A percentile compares a stretch with the other conserved stretches of the same genome.
Conservation (phyloP, 73 alveolate genomes). For the Effrenium voratum region DNA sequence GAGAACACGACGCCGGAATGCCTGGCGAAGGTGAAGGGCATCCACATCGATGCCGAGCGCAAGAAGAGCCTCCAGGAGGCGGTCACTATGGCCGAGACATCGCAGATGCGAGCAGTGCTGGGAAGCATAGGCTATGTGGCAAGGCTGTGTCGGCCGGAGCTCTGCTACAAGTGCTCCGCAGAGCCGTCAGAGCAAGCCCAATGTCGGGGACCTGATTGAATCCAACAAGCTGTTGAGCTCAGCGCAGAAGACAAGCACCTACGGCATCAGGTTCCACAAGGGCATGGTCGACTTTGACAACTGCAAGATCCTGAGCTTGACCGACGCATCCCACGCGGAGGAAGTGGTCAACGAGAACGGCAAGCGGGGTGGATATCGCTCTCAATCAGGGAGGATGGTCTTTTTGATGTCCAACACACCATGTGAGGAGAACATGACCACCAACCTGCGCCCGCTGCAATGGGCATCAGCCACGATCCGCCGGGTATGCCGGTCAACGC, state of each 20-base stretch:
- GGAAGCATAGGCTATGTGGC: background rate
- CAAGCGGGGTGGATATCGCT: background rate
- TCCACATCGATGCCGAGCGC: background rate
- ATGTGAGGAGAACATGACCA: background rate
- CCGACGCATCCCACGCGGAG: conserved; percentile 9
- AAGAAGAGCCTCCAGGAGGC: background rate
- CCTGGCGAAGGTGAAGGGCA: background rate
- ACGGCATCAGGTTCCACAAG: conserved; percentile 2
- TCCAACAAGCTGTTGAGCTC: background rate
- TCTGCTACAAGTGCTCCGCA: background rate
- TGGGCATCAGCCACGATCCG: too few species aligned
- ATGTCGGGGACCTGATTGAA: background rate
- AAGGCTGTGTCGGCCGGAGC: background rate
- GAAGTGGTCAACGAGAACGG: background rate
- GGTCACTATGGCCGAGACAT: background rate
- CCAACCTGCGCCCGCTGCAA: background rate
- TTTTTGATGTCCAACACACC: background rate
- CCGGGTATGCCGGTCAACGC: conserved; percentile 19
- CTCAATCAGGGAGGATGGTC: background rate
- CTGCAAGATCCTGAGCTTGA: background rate
- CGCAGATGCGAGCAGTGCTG: conserved; percentile 8
- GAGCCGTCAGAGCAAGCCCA: background rate
- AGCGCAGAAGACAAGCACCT: background rate
- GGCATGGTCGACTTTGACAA: background rate
- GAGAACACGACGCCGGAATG: background rate